A percentile compares a stretch with the other conserved stretches of the same genome.
Evolutionary conservation across 2,329 filamentous ascomycete species (phyloP).

Genomic region (Pseudocercospora macadamiae): DNA sequence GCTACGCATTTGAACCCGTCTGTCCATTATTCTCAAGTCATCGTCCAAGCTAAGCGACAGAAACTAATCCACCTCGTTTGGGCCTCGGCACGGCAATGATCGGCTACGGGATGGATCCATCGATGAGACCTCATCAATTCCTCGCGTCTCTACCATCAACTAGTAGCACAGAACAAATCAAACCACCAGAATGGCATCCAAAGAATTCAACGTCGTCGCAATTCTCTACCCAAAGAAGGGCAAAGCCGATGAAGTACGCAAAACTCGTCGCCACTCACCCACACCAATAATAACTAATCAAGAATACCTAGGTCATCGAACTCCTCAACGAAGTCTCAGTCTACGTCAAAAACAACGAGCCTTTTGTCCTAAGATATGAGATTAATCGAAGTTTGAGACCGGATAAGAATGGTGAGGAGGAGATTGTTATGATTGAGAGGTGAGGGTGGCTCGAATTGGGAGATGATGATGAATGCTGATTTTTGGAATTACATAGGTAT

Average conservation of each 20-base stretch:
- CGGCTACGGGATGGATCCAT: too few relatives aligned
- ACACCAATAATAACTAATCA: too few relatives aligned
- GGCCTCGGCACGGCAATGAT: too few relatives aligned
- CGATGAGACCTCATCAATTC: too few relatives aligned
- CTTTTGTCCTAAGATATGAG: conserved; percentile 18
- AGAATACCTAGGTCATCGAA: conserved; percentile 19
- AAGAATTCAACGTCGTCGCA: conserved; percentile 23
- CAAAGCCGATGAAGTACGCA: conserved; percentile 20
- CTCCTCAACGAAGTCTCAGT: conserved; percentile 17
- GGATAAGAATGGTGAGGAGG: conserved; percentile 20
- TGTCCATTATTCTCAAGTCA: too few relatives aligned
- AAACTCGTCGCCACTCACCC: too few relatives aligned
- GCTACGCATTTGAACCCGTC: too few relatives aligned
- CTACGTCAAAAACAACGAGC: conserved; percentile 19
- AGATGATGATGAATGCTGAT: neutral
- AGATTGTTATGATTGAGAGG: conserved; percentile 26
- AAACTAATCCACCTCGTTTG: too few relatives aligned
- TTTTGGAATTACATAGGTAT: conserved; percentile 7
- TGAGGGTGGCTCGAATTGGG: too few relatives aligned
- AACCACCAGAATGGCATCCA: conserved; percentile 18
- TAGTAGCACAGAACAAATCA: neutral
- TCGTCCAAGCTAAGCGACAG: too few relatives aligned
- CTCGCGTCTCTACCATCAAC: too few relatives aligned
- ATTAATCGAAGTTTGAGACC: conserved; percentile 21
- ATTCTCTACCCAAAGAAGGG: conserved; percentile 24